A percentile compares a stretch with the other conserved stretches of the same genome.
phyloP scores from a whole-genome alignment of 2,329 filamentous ascomycete species.

The Diplodia corticola region DNA sequence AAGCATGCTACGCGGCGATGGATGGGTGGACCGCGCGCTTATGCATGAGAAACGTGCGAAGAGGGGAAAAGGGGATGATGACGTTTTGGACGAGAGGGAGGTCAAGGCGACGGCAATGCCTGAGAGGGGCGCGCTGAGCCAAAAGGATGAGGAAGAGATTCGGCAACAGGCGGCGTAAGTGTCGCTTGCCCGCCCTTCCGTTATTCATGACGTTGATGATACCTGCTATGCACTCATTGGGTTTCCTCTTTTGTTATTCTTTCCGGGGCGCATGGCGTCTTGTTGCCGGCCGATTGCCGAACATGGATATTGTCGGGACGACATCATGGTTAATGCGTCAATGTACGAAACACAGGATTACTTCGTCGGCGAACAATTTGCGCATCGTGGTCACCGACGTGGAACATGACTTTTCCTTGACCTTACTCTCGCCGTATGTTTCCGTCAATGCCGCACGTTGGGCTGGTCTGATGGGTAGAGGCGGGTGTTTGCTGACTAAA shows the following conservation, averaged over 20 bases:
- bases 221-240: not conserved
- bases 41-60: constrained; percentile 21
- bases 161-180: constrained; percentile 12
- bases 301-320: not conserved
- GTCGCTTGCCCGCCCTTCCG: not conserved
- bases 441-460: not conserved
- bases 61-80: constrained; percentile 24
- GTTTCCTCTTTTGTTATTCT: not conserved
- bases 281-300: not conserved
- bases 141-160: constrained; percentile 6
- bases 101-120: constrained; percentile 10
- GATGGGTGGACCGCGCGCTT: constrained; percentile 65
- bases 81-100: constrained; percentile 17
- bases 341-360: not conserved
- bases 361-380: constrained; percentile 1
- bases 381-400: constrained; percentile 15
- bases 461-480: not conserved
- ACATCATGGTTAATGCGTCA: constrained; percentile 2
- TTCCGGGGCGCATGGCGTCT: not conserved
- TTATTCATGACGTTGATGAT: not conserved
- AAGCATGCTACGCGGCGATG: constrained; percentile 72
- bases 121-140: not conserved
- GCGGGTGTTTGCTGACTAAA: not conserved
- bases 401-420: constrained; percentile 6
- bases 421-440: constrained; percentile 14